Evolutionary conservation across 2,329 filamentous ascomycete genomes (phyloP), one percentile per base, ranked within the genome.

Genomic region (Cladosporium phlei): DNA sequence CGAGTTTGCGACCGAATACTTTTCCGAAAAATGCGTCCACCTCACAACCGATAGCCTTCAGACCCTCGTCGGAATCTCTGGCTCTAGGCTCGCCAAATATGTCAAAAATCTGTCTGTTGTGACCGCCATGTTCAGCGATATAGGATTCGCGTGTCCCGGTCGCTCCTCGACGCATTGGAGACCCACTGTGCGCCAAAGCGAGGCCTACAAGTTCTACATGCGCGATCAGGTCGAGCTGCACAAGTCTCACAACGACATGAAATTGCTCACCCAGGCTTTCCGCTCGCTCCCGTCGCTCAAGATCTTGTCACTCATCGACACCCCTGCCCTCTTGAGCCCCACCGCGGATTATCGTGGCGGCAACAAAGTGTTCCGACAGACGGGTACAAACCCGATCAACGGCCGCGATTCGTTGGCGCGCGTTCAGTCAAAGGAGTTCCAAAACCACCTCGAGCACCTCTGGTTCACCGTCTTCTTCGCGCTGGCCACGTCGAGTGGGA

Each of bases 1-100:
- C 43, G 55, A 59, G 11, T 63, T 61, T 40, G 58, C 55, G 9
- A 58, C 48, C 8, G 57, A 61, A 29, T 56, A 56, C 51, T 59
- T 60, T 38, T 25, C 37, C 9, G 29, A 33, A 6, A 60, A 59
- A 34, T 46, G 47, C 50, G 55, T 60, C 49, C 51, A 58, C 34
- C 46, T 59, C 51, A 54, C 49, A 14, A 54, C 52, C 28, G 53
- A 56, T 14, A 59, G 56, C 37, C 49, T 63, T 21, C 52, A 53
- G 17, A 49, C 55, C 8, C 51, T 63, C 7, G 34, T 51, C 14
- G 48, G 47, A 29, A 63, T 63, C 39, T 49, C 60, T 5, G 53
- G 51, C 48, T 38, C 47, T 8, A 58, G 53, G 30, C 47, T 63
- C 12, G 30, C 51, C 22, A 40, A 42, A 4, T 57, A 55, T 39